These are phyloP conservation scores for Phanerochaete carnosa DNA, from an alignment of 768 basidiomycete species.

Conservation along the genomic window DNA sequence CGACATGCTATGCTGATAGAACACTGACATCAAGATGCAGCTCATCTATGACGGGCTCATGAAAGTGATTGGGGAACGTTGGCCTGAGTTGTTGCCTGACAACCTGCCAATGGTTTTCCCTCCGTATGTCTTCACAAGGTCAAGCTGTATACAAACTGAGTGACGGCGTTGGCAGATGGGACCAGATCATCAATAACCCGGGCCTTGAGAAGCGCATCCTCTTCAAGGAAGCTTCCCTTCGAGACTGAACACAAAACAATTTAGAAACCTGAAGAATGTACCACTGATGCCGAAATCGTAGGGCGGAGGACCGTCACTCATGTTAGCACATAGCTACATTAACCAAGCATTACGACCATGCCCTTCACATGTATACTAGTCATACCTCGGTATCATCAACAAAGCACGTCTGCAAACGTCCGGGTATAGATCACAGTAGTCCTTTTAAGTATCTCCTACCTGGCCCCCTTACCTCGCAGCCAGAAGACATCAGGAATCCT, in stretches of 20 bases:
- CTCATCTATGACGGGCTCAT: conserved; percentile 63
- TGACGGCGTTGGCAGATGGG: conserved; percentile 5
- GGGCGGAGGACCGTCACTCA: too few relatives aligned
- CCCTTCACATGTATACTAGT: not conserved
- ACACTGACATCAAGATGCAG: conserved; percentile 32
- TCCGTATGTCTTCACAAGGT: conserved; percentile 46
- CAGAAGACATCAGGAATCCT: not conserved
- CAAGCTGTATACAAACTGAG: too few relatives aligned
- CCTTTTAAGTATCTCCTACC: not conserved
- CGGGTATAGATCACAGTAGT: not conserved
- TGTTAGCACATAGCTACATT: not conserved
- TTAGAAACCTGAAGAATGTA: too few relatives aligned
- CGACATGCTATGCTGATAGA: not conserved
- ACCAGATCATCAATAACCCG: conserved; percentile 3
- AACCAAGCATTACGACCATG: not conserved
- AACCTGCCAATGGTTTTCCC: conserved; percentile 56
- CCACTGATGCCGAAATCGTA: not conserved
- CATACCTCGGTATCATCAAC: not conserved
- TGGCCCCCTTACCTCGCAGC: too few relatives aligned
- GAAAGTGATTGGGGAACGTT: conserved; percentile 48
- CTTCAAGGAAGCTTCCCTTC: not conserved
- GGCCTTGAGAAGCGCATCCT: not conserved
- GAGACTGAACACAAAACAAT: not conserved
- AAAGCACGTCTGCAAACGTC: not conserved
- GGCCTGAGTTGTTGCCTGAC: conserved; percentile 70